Evolutionary conservation across 306 rosid genomes (phyloP).

Genomic region (Trifolium repens): DNA sequence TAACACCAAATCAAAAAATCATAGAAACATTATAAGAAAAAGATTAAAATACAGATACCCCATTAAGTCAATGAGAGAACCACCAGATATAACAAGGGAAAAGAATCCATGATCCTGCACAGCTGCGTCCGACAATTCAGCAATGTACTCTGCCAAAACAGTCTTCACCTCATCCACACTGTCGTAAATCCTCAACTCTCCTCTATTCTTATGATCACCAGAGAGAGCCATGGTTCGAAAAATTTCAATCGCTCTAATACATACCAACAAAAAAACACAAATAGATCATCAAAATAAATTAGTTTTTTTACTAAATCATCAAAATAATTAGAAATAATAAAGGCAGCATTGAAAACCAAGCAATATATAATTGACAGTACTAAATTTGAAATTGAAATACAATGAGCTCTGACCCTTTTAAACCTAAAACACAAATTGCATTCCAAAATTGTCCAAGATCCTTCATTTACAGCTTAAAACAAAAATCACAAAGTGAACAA

Average conservation of each 20-base stretch:
- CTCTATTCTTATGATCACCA: slow-evolving; percentile 56
- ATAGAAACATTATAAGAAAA: slow-evolving; percentile 46
- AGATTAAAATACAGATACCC: slow-evolving; percentile 74
- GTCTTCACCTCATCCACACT: slow-evolving; percentile 88
- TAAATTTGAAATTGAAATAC: slow-evolving; percentile 36
- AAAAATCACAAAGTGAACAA: slow-evolving; percentile 32
- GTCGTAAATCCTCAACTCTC: slow-evolving; percentile 78
- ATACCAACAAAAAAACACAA: slow-evolving; percentile 1
- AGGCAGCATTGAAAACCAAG: neutral
- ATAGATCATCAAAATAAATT: neutral
- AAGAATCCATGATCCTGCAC: slow-evolving; percentile 92
- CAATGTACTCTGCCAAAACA: slow-evolving; percentile 87
- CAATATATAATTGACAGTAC: neutral
- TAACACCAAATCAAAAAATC: slow-evolving; percentile 50
- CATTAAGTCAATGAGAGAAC: slow-evolving; percentile 96
- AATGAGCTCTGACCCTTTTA: slow-evolving; percentile 21
- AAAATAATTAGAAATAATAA: slow-evolving; percentile 23
- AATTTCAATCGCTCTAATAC: slow-evolving; percentile 35
- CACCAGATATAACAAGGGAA: slow-evolving; percentile 95
- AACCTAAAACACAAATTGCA: slow-evolving; percentile 39
- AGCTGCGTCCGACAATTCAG: slow-evolving; percentile 80
- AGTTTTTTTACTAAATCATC: neutral
- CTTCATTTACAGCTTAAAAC: slow-evolving; percentile 42
- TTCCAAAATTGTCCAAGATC: slow-evolving; percentile 34
- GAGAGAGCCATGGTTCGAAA: slow-evolving; percentile 67